Conservation (phyloP, 805 yeast species). For the Debaryomyces tyrocola region DNA sequence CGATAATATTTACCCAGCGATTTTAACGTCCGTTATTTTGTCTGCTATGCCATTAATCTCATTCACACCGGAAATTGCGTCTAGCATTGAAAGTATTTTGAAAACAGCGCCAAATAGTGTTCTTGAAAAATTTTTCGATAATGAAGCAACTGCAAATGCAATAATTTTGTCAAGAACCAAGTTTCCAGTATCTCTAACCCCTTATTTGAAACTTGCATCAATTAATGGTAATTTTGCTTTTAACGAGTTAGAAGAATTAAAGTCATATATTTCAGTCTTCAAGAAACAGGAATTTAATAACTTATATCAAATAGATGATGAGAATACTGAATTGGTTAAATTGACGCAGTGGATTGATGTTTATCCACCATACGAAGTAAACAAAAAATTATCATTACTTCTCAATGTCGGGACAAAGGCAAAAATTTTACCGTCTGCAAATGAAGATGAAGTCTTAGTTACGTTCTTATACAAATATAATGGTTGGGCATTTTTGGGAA, state of each 20-base stretch:
- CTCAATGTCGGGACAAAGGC: constrained; percentile 62
- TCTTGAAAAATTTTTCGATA: constrained; percentile 45
- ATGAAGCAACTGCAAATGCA: constrained; percentile 42
- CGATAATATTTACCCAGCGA: constrained; percentile 53
- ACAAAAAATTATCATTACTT: constrained; percentile 44
- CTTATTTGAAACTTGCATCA: constrained; percentile 60
- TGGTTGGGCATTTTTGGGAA: constrained; percentile 87
- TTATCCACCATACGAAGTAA: constrained; percentile 57
- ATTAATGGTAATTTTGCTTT: constrained; percentile 68
- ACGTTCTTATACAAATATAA: constrained; percentile 72
- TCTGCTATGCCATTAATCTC: constrained; percentile 50
- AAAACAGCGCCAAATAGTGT: constrained; percentile 45
- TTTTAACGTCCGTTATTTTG: constrained; percentile 44
- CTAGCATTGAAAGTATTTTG: constrained; percentile 43
- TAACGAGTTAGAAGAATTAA: constrained; percentile 56
- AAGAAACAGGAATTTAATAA: constrained; percentile 36
- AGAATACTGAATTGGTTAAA: constrained; percentile 52
- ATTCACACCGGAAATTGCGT: constrained; percentile 45
- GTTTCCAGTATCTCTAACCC: constrained; percentile 63
- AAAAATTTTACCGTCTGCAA: constrained; percentile 56
- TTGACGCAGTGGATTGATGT: constrained; percentile 49
- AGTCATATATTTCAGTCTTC: constrained; percentile 59
- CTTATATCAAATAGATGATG: constrained; percentile 49
- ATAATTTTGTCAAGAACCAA: constrained; percentile 65
- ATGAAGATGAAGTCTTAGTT: constrained; percentile 41